Percentiles rank a stretch among this genome's conserved stretches.
phyloP scores from a whole-genome alignment of 805 yeast genomes.

The Candida sithepensis region DNA sequence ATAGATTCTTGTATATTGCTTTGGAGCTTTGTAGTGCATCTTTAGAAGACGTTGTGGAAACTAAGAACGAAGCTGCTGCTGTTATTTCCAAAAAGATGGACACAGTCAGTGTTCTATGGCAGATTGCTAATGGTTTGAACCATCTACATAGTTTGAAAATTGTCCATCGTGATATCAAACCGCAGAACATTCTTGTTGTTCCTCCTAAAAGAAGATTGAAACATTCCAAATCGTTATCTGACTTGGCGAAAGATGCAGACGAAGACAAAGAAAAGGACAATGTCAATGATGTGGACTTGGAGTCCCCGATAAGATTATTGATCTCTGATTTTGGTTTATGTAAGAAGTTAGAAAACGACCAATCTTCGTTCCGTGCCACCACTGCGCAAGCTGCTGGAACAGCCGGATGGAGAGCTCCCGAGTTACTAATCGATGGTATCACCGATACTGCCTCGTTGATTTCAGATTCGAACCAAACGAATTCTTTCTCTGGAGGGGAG shows the following conservation, averaged over 20 bases:
- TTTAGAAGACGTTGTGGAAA: constrained; percentile 76
- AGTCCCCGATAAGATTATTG: constrained; percentile 57
- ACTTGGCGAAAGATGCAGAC: neutral
- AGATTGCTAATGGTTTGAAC: constrained; percentile 78
- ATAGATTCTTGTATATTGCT: constrained; percentile 87
- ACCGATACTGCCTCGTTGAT: constrained; percentile 19
- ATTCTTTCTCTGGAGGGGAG: neutral
- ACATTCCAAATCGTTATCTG: constrained; percentile 2
- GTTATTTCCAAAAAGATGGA: constrained; percentile 39
- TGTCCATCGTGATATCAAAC: constrained; percentile 92
- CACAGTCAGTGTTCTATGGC: constrained; percentile 57
- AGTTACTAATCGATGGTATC: constrained; percentile 48
- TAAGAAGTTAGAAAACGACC: constrained; percentile 86
- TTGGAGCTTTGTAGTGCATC: constrained; percentile 88
- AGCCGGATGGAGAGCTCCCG: constrained; percentile 98
- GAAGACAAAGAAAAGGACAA: neutral
- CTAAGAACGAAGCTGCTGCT: constrained; percentile 36
- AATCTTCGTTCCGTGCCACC: constrained; percentile 89
- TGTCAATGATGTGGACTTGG: constrained; percentile 15
- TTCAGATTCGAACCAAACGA: constrained; percentile 5
- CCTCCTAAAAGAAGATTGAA: constrained; percentile 51
- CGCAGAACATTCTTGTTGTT: constrained; percentile 87
- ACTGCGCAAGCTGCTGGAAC: constrained; percentile 95
- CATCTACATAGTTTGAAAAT: constrained; percentile 87
- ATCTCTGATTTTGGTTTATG: constrained; percentile 97